Evolutionary conservation across 805 yeast species (phyloP), one percentile per base, ranked within the genome.

Genomic region (Starmerella apicola): DNA sequence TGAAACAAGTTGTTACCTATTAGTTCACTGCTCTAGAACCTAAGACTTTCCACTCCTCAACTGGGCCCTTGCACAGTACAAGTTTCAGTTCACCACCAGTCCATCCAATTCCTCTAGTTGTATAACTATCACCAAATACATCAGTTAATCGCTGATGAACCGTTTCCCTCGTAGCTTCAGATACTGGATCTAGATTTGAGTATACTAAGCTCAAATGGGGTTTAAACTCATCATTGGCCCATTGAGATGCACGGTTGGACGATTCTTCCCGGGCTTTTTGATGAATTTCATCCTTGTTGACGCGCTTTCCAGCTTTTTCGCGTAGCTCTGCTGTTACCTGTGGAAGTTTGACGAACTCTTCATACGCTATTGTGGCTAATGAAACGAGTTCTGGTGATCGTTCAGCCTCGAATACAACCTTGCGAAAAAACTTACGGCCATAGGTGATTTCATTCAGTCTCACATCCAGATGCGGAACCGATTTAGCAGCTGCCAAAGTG

Each of bases 141-240:
- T 81, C 88, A 51, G 70, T 73, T 4, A 81, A 67, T 47, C 88
- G 60, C 10, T 77, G 75, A 43, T 71, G 72, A 23, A 81, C 70
- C 2, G 81, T 74, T 36, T 74, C 65, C 57, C 74, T 66, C 42
- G 73, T 62, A 1, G 86, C 85, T 51, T 68, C 76, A 46, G 77
- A 77, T 12, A 82, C 70, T 8, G 82, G 83, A 48, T 72, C 68
- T 21, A 70, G 55, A 43, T 74, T 69, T 8, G 84, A 74, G 56
- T 81, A 81, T 4, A 75, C 75, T 39, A 81, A 58, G 6, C 85
- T 77, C 15, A 81, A 62, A 55, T 81, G 94, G 1, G 94, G 93
- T 38, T 71, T 73, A 53, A 65, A 81, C 38, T 74, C 78, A 3
- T 59, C 52, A 12, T 44, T 45, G 4, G 71, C 68, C 86, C 88